Base-by-base conservation (phyloP, 352 stramenopile genomes). In the Bremia lactucae region DNA sequence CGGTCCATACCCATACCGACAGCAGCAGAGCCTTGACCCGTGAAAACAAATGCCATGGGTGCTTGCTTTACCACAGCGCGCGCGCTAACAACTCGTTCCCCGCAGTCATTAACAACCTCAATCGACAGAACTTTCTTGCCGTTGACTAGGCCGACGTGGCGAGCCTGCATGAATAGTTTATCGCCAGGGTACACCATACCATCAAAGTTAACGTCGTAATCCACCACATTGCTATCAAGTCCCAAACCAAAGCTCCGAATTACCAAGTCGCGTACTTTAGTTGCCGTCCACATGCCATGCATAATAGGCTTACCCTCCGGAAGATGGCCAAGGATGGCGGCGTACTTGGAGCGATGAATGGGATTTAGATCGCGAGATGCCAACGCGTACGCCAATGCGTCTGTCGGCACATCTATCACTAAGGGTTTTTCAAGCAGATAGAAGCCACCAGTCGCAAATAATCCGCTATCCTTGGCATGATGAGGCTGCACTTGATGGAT, bases 1-100 rank as follows among this genome's bases (percentile, higher is more conserved):
- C 72, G 74, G n/a, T 92, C 76, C 83, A 95, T 95, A 24, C 83
- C 83, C 80, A 95, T 92, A 14, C 79, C 79, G 3, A 87, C 65
- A 10, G 74, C 62, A 20, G 79, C 78, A 15, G 77, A 93, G 8
- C 83, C 83, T 38, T 95, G 83, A 5, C 81, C 83, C 15, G 81
- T 95, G 42, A 95, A 95, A 2, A 91, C 70, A 34, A 91, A 92
- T 2, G 81, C 83, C 38, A 78, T 84, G 5, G 59, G 51, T 1
- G 65, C 43, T 43, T 87, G 72, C 50, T 84, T 83, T 5, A 88
- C 68, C 4, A 83, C 54, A 28, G 83, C 68, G 13, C 66, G 72
- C 0, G 71, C 80, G 20, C 58, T 87, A 13, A 93, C 47, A 3
- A 94, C 83, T 6, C 76, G 67, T 33, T 88, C 79, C n/a, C 78